Conservation (phyloP, 148 eudicot species). For the Chenopodium formosanum region DNA sequence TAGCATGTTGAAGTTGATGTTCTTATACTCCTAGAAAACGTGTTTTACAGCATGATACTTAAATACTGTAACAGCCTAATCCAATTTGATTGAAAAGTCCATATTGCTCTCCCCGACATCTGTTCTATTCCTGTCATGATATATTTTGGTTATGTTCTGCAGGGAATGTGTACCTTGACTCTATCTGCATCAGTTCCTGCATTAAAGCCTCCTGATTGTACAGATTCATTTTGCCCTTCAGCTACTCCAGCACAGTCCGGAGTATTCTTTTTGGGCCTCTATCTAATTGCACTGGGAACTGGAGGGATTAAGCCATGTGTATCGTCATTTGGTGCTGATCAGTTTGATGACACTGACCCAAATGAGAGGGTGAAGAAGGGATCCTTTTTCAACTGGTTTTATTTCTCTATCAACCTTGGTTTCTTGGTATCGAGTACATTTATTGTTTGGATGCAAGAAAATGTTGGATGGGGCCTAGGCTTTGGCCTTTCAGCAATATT, state of each 20-base stretch:
- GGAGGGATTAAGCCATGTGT: constrained; percentile 63
- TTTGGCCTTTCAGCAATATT: constrained; percentile 45
- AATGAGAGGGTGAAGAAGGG: constrained; percentile 45
- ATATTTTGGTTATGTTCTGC: not conserved
- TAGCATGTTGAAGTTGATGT: not conserved
- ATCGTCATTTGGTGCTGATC: constrained; percentile 57
- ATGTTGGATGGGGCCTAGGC: constrained; percentile 51
- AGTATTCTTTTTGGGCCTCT: constrained; percentile 47
- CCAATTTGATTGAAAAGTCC: not conserved
- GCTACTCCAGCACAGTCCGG: constrained; percentile 44
- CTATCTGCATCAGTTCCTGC: constrained; percentile 53
- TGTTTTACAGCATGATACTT: not conserved
- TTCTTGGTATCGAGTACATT: constrained; percentile 42
- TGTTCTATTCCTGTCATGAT: not conserved
- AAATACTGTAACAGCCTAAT: not conserved
- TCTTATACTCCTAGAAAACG: not conserved
- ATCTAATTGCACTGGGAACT: constrained; percentile 51
- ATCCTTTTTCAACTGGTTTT: constrained; percentile 54
- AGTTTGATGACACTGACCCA: constrained; percentile 51
- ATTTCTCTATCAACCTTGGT: constrained; percentile 50
- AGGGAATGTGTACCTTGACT: constrained; percentile 53
- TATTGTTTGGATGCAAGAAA: constrained; percentile 52
- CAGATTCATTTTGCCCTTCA: constrained; percentile 40
- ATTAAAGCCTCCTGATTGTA: constrained; percentile 35
- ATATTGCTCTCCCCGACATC: not conserved